Percentiles rank a stretch among this genome's conserved stretches.
phyloP scores from a whole-genome alignment of 306 rosid species.

The Vicia faba region DNA sequence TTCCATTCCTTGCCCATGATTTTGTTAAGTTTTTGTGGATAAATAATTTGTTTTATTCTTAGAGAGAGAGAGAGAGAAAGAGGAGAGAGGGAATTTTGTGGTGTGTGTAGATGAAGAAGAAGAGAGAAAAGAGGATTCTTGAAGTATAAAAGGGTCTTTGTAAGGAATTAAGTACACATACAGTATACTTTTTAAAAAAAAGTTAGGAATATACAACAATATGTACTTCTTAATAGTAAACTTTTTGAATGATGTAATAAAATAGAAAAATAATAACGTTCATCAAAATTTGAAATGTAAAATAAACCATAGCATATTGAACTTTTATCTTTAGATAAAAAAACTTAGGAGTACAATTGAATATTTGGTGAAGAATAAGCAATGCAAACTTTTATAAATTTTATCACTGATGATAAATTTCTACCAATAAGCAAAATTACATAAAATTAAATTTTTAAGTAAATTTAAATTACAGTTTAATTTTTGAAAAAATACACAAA shows the following conservation, averaged over 20 bases:
- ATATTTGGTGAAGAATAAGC: too few species aligned
- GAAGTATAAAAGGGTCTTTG: constrained; percentile 51
- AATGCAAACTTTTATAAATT: too few species aligned
- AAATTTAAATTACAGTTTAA: too few species aligned
- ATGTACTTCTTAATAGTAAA: not conserved
- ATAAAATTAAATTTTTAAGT: too few species aligned
- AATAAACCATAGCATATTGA: too few species aligned
- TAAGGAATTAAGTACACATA: constrained; percentile 61
- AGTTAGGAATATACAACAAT: not conserved
- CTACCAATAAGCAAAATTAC: too few species aligned
- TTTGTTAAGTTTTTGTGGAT: constrained; percentile 22
- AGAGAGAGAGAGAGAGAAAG: constrained; percentile 12
- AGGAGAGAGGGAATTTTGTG: constrained; percentile 2
- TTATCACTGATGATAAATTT: too few species aligned
- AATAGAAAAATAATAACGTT: not conserved
- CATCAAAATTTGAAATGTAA: not conserved
- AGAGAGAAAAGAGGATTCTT: constrained; percentile 75
- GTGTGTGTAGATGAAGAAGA: constrained; percentile 47
- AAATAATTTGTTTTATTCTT: constrained; percentile 13
- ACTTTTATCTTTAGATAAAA: too few species aligned
- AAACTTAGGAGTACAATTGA: too few species aligned
- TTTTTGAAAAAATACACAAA: too few species aligned
- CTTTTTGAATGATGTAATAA: not conserved
- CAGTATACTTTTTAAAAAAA: not conserved
- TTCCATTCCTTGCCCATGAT: constrained; percentile 69